Conservation (phyloP, 2,329 filamentous ascomycete genomes). For the Periconia macrospinosa region DNA sequence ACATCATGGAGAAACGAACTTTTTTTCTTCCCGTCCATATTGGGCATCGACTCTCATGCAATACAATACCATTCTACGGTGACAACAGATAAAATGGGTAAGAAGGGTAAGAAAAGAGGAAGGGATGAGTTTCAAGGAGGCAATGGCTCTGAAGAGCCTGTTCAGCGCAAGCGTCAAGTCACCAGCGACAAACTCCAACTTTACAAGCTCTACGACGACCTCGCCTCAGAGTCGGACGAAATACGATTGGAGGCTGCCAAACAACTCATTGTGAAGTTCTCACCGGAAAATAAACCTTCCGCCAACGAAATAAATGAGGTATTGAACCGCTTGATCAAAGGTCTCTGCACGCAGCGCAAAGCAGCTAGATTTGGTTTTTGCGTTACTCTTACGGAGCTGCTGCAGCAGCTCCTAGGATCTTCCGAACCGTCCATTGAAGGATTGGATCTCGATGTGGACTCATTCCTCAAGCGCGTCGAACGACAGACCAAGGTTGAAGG, state of each 20-base stretch:
- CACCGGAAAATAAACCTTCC: slow-evolving; percentile 40
- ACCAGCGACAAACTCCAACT: slow-evolving; percentile 47
- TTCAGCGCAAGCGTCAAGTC: slow-evolving; percentile 40
- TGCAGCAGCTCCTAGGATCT: slow-evolving; percentile 68
- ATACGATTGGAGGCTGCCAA: slow-evolving; percentile 50
- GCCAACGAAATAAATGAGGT: slow-evolving; percentile 44
- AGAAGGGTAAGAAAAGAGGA: slow-evolving; percentile 30
- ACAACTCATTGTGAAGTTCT: slow-evolving; percentile 47
- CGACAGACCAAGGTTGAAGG: slow-evolving; percentile 55
- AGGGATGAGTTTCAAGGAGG: slow-evolving; percentile 22
- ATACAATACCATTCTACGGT: not conserved
- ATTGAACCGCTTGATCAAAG: slow-evolving; percentile 68
- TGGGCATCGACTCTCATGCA: not conserved
- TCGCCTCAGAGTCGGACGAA: slow-evolving; percentile 50
- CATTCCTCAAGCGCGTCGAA: slow-evolving; percentile 55
- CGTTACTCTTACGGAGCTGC: slow-evolving; percentile 79
- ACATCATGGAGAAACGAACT: not conserved
- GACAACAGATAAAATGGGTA: slow-evolving; percentile 20
- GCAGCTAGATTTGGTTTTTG: slow-evolving; percentile 88
- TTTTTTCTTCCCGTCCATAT: not conserved
- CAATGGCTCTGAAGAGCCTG: slow-evolving; percentile 20
- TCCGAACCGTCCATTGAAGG: slow-evolving; percentile 31
- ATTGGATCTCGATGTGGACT: slow-evolving; percentile 42
- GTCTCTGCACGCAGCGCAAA: slow-evolving; percentile 87
- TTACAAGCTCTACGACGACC: slow-evolving; percentile 49